These are phyloP conservation scores for Nicotiana undulata DNA, from an alignment of 257 asterid species.

Conservation along the genomic window DNA sequence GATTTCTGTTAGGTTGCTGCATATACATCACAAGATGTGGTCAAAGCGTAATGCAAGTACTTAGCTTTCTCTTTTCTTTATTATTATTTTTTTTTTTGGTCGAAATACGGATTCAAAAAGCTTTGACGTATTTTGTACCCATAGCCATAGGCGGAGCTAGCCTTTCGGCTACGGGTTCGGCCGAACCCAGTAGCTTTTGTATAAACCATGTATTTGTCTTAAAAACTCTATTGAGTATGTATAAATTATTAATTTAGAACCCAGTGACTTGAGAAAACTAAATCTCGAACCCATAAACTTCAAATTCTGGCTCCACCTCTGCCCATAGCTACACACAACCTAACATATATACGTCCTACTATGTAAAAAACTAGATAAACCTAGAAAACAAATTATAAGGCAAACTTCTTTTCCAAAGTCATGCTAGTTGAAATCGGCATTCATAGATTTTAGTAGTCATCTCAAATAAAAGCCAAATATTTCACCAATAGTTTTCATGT, in stretches of 20 bases:
- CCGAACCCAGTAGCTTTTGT: too few relatives aligned
- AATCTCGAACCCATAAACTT: too few relatives aligned
- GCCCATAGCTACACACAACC: not conserved
- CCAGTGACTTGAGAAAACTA: too few relatives aligned
- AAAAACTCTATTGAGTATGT: too few relatives aligned
- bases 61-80: not conserved
- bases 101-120: not conserved
- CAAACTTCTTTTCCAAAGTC: not conserved
- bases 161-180: too few relatives aligned
- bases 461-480: not conserved
- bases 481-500: not conserved
- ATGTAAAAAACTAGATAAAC: not conserved
- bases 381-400: not conserved
- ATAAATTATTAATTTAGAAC: too few relatives aligned
- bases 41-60: not conserved
- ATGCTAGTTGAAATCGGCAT: not conserved
- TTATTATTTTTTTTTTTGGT: not conserved
- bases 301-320: too few relatives aligned
- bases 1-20: not conserved
- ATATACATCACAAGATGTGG: not conserved
- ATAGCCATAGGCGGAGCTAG: too few relatives aligned
- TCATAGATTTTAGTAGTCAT: not conserved
- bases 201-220: too few relatives aligned
- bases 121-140: not conserved
- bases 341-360: not conserved